Evolutionary conservation across 441 rosid genomes (phyloP).

Genomic region (Kokia cookei): DNA sequence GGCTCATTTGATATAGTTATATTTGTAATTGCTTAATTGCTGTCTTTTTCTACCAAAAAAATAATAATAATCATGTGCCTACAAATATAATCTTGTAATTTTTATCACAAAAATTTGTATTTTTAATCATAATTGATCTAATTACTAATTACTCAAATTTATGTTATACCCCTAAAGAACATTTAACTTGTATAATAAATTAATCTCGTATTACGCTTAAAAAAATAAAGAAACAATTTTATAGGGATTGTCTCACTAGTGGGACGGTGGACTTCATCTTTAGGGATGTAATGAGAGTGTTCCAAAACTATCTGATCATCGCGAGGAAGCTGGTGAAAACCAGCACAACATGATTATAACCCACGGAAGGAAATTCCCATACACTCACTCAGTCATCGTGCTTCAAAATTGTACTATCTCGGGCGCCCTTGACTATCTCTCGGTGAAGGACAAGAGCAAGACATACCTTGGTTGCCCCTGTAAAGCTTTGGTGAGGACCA

Average conservation of each 20-base stretch:
- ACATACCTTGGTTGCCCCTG: conserved; percentile 72
- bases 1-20: too few relatives aligned
- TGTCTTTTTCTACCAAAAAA: too few relatives aligned
- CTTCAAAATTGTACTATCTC: conserved; percentile 57
- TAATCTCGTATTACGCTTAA: conserved; percentile 18
- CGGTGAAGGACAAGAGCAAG: conserved; percentile 27
- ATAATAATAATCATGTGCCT: too few relatives aligned
- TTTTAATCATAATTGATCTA: too few relatives aligned
- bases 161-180: too few relatives aligned
- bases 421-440: conserved; percentile 33
- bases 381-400: conserved; percentile 15
- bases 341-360: conserved; percentile 46
- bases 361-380: conserved; percentile 26
- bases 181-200: too few relatives aligned
- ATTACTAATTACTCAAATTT: too few relatives aligned
- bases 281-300: conserved; percentile 41
- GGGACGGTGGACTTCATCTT: conserved; percentile 75
- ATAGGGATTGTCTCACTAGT: conserved; percentile 58
- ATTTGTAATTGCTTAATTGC: too few relatives aligned
- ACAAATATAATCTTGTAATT: too few relatives aligned
- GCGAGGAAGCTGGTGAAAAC: conserved; percentile 35
- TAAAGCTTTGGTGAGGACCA: conserved; percentile 12
- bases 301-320: conserved; percentile 57
- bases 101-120: too few relatives aligned
- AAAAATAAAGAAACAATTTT: conserved; percentile 56